Base-by-base conservation (phyloP, 805 yeast genomes). In the Starmerella geochares region DNA sequence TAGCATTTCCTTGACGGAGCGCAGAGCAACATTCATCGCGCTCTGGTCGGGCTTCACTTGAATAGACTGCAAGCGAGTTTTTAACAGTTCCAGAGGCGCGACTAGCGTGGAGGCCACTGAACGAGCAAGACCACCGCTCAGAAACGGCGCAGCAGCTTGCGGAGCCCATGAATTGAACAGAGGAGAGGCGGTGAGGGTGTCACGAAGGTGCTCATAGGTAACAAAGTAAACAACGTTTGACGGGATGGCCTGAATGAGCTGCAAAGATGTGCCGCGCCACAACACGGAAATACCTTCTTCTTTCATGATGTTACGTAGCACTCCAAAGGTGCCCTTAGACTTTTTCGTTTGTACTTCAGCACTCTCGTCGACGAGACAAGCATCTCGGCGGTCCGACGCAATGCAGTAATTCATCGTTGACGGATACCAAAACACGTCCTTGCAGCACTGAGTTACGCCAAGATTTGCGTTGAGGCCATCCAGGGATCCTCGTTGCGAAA, bases 171-270 rank as follows among this genome's bases (percentile, higher is more conserved):
- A 23, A 66, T 66, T 54, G 7, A 40, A 24, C 17, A 62, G 59
- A 20, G 83, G 58, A 0, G 37, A 21, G 16, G 29, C 31, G 10
- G 47, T 11, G 0, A 90, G 80, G n/a, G 71, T 66, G 59, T 86
- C 95, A 57, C 95, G 69, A 42, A 90, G 69, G 53, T 81, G 77
- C 59, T 92, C 98, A 64, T 92, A 92, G 0, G 96, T 95, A 1
- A 94, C 83, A 68, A 86, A 92, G 65, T 92, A 92, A 5, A 92
- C 88, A 53, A 92, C 83, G 58, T 90, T 92, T 0, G 96, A 76
- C 1, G 98, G 98, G 1, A 88, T 74, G 0, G 96, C 86, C 94
- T 92, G 92, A 14, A 62, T 39, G 17, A 92, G 67, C 0, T 94
- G 86, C 27, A 90, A 64, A 0, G 90, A 77, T 8, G 92, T 72